Conservation (phyloP, 1,284 basidiomycete species). For the Vanrija humicola region DNA sequence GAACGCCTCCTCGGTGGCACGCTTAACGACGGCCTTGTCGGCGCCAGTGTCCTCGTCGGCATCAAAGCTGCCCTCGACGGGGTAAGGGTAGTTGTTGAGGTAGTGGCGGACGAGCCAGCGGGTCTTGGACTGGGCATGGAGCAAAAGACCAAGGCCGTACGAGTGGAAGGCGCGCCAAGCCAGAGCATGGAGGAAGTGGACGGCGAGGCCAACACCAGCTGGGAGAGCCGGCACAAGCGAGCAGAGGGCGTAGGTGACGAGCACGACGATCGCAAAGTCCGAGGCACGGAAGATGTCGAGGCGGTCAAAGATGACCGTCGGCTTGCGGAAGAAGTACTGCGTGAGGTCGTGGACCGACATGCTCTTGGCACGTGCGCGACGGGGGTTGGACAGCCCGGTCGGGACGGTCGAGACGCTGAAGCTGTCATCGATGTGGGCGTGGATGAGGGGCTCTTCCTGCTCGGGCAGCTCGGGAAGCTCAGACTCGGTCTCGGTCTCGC, state of each 20-base stretch:
- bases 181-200: constrained; percentile 79
- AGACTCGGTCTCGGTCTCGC: constrained; percentile 64
- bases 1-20: constrained; percentile 86
- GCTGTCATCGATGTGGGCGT: constrained; percentile 25
- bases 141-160: constrained; percentile 76
- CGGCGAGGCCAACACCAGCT: constrained; percentile 51
- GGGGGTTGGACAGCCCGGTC: background rate
- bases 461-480: constrained; percentile 38
- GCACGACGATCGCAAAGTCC: constrained; percentile 63
- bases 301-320: constrained; percentile 75
- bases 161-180: constrained; percentile 85
- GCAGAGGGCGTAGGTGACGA: constrained; percentile 58
- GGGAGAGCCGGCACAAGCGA: constrained; percentile 49
- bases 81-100: constrained; percentile 85
- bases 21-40: constrained; percentile 52
- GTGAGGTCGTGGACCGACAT: constrained; percentile 82
- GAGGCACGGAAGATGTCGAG: constrained; percentile 72
- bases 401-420: background rate
- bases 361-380: constrained; percentile 25
- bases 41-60: constrained; percentile 52
- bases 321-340: constrained; percentile 85
- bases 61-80: constrained; percentile 33
- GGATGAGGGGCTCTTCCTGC: constrained; percentile 14
- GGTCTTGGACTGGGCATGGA: constrained; percentile 76
- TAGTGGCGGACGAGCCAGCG: constrained; percentile 93